Evolutionary conservation across 2,329 filamentous ascomycete genomes (phyloP).

Genomic region (Aspergillus neotritici): DNA sequence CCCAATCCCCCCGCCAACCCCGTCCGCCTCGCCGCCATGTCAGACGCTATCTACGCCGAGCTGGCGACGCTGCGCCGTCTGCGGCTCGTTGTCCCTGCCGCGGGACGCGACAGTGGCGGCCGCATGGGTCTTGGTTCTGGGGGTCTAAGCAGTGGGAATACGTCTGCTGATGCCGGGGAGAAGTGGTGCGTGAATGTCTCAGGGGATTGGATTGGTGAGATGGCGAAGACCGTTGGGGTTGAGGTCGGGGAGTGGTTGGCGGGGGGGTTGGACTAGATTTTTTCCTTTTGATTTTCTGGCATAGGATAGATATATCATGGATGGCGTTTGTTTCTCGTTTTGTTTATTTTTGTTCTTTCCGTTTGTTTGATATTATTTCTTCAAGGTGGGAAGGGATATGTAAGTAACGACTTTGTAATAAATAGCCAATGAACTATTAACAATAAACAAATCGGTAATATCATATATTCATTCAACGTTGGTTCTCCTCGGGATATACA

Average conservation of each 20-base stretch:
- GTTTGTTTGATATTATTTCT: neutral
- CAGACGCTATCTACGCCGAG: conserved; percentile 43
- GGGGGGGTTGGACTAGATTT: conserved; percentile 33
- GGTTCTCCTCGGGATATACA: neutral
- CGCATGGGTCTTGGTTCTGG: conserved; percentile 19
- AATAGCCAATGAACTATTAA: neutral
- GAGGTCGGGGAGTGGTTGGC: conserved; percentile 43
- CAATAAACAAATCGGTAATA: neutral
- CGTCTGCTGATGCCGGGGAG: conserved; percentile 37
- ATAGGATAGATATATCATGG: no score
- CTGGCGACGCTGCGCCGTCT: conserved; percentile 43
- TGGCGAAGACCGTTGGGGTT: conserved; percentile 42
- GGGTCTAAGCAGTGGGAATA: conserved; percentile 30
- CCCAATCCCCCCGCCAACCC: conserved; percentile 40
- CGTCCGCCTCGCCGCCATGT: conserved; percentile 31
- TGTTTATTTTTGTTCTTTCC: conserved; percentile 2
- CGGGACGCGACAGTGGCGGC: conserved; percentile 27
- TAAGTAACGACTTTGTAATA: neutral
- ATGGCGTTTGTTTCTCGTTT: neutral
- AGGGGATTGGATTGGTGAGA: conserved; percentile 42
- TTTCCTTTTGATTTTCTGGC: neutral
- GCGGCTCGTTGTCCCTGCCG: conserved; percentile 42
- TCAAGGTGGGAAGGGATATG: neutral
- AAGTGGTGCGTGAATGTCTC: conserved; percentile 47
- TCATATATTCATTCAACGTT: neutral